Evolutionary conservation across 768 basidiomycete genomes (phyloP).

Genomic region (Strobilomyces echinocephalus): DNA sequence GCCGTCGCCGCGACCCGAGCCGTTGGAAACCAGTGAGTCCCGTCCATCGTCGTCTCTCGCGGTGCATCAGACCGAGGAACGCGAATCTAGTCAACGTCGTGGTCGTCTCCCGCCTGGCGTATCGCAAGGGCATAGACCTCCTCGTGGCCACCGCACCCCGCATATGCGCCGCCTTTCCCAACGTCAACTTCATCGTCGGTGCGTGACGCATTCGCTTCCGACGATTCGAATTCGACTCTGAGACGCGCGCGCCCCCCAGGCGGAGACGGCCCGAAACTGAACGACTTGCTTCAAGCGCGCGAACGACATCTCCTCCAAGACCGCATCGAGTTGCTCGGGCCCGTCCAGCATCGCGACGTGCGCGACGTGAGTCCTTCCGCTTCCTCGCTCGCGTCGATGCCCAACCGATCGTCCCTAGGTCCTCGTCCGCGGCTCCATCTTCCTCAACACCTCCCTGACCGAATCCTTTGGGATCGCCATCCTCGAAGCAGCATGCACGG

Average conservation of each 20-base stretch:
- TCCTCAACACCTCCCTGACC: conserved; percentile 91
- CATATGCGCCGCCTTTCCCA: conserved; percentile 79
- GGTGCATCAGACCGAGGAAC: not conserved
- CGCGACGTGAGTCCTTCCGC: conserved; percentile 50
- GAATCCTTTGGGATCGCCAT: conserved; percentile 98
- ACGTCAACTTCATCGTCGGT: conserved; percentile 89
- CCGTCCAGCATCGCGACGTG: conserved; percentile 79
- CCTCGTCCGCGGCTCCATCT: conserved; percentile 83
- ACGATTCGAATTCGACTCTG: no score
- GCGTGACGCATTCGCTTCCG: not conserved
- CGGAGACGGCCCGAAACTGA: conserved; percentile 92
- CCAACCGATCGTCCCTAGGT: conserved; percentile 43
- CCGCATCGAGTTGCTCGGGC: conserved; percentile 83
- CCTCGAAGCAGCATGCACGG: conserved; percentile 92
- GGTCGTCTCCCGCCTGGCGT: conserved; percentile 83
- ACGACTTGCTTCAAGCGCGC: conserved; percentile 92
- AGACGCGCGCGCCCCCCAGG: conserved; percentile 40
- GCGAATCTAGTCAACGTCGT: conserved; percentile 75
- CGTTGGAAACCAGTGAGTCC: conserved; percentile 51
- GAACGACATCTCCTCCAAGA: conserved; percentile 89
- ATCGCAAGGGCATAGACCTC: conserved; percentile 95
- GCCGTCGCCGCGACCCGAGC: conserved; percentile 46
- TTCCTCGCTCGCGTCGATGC: not conserved
- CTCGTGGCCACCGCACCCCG: conserved; percentile 88
- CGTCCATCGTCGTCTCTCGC: no score